Evolutionary conservation across 441 rosid species (phyloP).

Genomic region (Bocquillonia castaneifolia): DNA sequence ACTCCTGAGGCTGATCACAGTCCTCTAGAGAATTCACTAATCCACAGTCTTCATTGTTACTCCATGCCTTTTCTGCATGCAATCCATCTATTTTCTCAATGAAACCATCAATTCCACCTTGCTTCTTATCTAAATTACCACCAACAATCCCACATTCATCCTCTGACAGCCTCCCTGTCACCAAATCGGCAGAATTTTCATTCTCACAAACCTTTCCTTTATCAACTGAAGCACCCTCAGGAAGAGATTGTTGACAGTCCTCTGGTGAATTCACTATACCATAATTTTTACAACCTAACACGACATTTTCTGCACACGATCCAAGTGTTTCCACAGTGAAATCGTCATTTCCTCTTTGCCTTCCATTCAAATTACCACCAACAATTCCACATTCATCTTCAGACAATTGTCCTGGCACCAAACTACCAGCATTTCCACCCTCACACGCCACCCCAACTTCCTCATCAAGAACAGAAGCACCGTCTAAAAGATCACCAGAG

Average conservation of each 20-base stretch:
- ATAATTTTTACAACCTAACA: conserved; percentile 9
- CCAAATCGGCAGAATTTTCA: conserved; percentile 15
- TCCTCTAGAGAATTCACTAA: conserved; percentile 12
- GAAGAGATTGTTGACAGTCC: conserved; percentile 15
- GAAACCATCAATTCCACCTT: conserved; percentile 22
- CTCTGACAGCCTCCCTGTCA: conserved; percentile 3
- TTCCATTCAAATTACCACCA: conserved; percentile 25
- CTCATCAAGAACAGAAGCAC: conserved; percentile 6
- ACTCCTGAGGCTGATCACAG: conserved; percentile 18
- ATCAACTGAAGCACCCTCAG: conserved; percentile 16
- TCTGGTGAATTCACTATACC: conserved; percentile 9
- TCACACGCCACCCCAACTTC: conserved; percentile 12
- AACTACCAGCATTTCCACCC: conserved; percentile 18
- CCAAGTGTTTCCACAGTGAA: conserved; percentile 20
- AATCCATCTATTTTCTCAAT: conserved; percentile 16
- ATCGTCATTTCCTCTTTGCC: conserved; percentile 19
- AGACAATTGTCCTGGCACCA: not conserved
- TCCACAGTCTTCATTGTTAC: conserved; percentile 10
- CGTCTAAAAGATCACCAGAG: conserved; percentile 16
- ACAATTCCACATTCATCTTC: conserved; percentile 14
- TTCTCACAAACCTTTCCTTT: conserved; percentile 9
- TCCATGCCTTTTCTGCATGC: conserved; percentile 21
- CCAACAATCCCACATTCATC: conserved; percentile 14
- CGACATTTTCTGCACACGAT: conserved; percentile 19
- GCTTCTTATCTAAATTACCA: conserved; percentile 23